phyloP scores from a whole-genome alignment of 148 eudicot species.

The Selenicereus undatus region DNA sequence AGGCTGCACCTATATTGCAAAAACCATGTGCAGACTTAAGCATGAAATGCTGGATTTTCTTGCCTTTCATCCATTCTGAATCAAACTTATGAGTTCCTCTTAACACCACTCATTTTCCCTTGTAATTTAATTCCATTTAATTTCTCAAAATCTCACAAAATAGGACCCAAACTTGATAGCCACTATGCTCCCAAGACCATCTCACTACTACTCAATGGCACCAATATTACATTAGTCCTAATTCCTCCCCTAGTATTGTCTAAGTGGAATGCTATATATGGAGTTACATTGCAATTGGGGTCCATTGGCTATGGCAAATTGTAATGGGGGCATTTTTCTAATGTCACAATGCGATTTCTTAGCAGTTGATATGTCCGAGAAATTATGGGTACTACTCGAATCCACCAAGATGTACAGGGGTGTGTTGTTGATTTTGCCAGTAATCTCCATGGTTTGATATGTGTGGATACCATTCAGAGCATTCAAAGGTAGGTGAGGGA shows the following conservation, averaged over 20 bases:
- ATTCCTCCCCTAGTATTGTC: not conserved
- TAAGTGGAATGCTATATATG: not conserved
- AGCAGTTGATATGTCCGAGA: not conserved
- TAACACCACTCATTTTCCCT: not conserved
- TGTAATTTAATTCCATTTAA: not conserved
- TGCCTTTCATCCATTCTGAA: not conserved
- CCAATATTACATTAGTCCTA: not conserved
- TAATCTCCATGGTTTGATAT: constrained; percentile 16
- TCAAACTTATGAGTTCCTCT: not conserved
- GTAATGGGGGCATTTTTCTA: not conserved
- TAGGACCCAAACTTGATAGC: too few relatives aligned
- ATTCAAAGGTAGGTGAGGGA: not conserved
- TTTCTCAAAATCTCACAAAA: constrained; percentile 2
- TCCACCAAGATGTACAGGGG: constrained; percentile 7
- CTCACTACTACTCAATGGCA: constrained; percentile 13
- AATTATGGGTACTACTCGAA: too few relatives aligned
- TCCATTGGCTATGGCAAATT: not conserved
- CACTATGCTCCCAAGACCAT: constrained; percentile 9
- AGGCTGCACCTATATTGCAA: not conserved
- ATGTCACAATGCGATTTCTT: not conserved
- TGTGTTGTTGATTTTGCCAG: not conserved
- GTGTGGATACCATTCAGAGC: not conserved
- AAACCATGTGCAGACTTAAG: not conserved
- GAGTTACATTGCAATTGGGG: not conserved
- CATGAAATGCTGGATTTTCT: not conserved